A percentile compares a stretch with the other conserved stretches of the same genome.
phyloP scores from a whole-genome alignment of 495 filamentous ascomycete genomes.

The Daldinia loculata region DNA sequence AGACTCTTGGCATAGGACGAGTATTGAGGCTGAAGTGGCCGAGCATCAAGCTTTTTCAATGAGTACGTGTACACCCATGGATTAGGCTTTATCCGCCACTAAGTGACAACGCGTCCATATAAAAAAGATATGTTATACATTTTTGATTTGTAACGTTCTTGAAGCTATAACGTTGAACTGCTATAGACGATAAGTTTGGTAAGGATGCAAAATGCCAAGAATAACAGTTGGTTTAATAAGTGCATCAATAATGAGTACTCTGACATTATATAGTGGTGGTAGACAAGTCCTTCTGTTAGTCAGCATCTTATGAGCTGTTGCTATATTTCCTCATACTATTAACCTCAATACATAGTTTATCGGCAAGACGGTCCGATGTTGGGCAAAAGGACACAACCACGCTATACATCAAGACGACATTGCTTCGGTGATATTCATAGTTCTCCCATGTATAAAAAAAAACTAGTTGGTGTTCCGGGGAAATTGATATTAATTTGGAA shows the following conservation, averaged over 20 bases:
- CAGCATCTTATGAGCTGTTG: background rate
- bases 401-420: background rate
- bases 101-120: conserved; percentile 17
- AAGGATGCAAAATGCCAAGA: background rate
- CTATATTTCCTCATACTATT: conserved; percentile 17
- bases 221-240: background rate
- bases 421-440: background rate
- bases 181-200: background rate
- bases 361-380: conserved; percentile 27
- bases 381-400: background rate
- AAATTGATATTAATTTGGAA: background rate
- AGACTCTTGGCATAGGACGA: conserved; percentile 38
- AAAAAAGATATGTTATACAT: background rate
- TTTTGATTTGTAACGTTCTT: conserved; percentile 9
- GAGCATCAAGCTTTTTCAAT: conserved; percentile 24
- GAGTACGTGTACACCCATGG: conserved; percentile 13
- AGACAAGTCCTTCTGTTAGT: background rate
- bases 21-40: conserved; percentile 42
- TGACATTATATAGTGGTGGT: no score
- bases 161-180: background rate
- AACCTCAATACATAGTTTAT: background rate
- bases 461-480: background rate
- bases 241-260: background rate
- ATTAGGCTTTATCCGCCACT: conserved; percentile 31
- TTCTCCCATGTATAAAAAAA: background rate